These are phyloP conservation scores for Aspergillus sp. DNA, from an alignment of 2,329 filamentous ascomycete species.

Conservation along the genomic window DNA sequence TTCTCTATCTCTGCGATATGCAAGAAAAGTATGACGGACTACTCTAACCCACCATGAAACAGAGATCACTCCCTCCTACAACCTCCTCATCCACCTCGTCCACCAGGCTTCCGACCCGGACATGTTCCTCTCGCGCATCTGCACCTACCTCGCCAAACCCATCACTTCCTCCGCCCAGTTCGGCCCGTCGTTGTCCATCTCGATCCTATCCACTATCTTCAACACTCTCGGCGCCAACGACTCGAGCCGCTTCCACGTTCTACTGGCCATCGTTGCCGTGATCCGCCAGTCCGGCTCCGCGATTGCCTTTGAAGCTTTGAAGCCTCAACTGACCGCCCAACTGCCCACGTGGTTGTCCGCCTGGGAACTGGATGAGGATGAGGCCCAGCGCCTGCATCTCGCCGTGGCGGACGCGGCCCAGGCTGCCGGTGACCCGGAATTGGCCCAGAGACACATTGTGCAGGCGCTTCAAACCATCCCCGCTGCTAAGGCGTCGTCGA, in stretches of 20 bases:
- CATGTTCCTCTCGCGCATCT: slow-evolving; percentile 83
- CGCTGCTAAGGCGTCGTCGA: slow-evolving; percentile 53
- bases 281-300: slow-evolving; percentile 69
- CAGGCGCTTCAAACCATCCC: slow-evolving; percentile 78
- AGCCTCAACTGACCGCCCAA: slow-evolving; percentile 73
- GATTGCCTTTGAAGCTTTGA: slow-evolving; percentile 77
- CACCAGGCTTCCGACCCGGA: slow-evolving; percentile 81
- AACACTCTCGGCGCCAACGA: slow-evolving; percentile 80
- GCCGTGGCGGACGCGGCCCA: slow-evolving; percentile 78
- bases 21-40: slow-evolving; percentile 8
- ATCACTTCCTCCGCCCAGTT: slow-evolving; percentile 82
- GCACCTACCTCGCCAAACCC: slow-evolving; percentile 84
- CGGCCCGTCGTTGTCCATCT: slow-evolving; percentile 81
- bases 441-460: slow-evolving; percentile 70
- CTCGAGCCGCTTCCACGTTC: slow-evolving; percentile 83
- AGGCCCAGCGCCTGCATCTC: slow-evolving; percentile 80
- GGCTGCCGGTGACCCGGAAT: slow-evolving; percentile 74
- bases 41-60: slow-evolving; percentile 15
- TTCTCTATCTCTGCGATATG: slow-evolving; percentile 2
- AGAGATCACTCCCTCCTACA: slow-evolving; percentile 95
- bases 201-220: slow-evolving; percentile 92
- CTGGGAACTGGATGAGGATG: slow-evolving; percentile 81
- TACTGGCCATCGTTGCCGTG: slow-evolving; percentile 83
- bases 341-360: slow-evolving; percentile 77
- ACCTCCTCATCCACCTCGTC: slow-evolving; percentile 91